Conservation (phyloP, 306 rosid genomes). For the Malus sieversii region DNA sequence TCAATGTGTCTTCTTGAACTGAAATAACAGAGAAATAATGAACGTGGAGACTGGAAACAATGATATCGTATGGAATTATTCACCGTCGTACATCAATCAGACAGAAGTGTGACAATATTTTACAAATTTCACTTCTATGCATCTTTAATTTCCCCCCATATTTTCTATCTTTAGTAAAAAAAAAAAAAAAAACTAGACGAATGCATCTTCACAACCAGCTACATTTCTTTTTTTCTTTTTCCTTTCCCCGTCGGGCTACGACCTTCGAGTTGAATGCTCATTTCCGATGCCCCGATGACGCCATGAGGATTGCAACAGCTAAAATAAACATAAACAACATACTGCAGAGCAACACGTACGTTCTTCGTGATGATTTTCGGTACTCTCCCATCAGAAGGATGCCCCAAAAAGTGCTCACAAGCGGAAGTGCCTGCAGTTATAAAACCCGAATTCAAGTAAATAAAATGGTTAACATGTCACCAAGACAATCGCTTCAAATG, state of each 20-base stretch:
- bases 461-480: not conserved
- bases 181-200: too few relatives aligned
- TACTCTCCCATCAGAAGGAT: conserved; percentile 70
- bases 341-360: conserved; percentile 45
- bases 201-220: not conserved
- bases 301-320: conserved; percentile 71
- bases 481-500: too few relatives aligned
- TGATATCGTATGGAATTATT: not conserved
- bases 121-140: not conserved
- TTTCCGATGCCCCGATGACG: conserved; percentile 74
- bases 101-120: not conserved
- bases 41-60: not conserved
- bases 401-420: conserved; percentile 92
- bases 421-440: conserved; percentile 70
- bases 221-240: not conserved
- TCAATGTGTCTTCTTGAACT: too few relatives aligned
- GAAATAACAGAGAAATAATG: not conserved
- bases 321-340: conserved; percentile 74
- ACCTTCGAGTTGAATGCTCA: conserved; percentile 2
- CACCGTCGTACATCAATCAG: not conserved
- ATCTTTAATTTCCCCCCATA: not conserved
- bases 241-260: not conserved
- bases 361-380: conserved; percentile 67
- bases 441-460: not conserved
- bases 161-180: too few relatives aligned